These are phyloP conservation scores for Neurospora terricola DNA, from an alignment of 495 filamentous ascomycete genomes.

Conservation along the genomic window DNA sequence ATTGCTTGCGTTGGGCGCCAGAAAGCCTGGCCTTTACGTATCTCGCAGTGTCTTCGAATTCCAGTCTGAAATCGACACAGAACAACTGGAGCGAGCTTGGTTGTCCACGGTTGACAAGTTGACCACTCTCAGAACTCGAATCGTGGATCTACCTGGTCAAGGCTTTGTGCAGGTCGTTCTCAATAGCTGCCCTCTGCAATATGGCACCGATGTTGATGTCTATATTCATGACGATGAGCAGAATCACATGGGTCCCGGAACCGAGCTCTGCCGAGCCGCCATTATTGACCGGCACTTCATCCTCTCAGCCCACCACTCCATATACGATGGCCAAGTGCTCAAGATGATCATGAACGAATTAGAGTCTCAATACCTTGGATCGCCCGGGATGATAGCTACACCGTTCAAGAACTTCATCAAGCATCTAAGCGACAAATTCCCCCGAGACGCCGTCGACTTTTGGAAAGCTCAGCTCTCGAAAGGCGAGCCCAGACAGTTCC, in stretches of 20 bases:
- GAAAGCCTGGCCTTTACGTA: constrained; percentile 23
- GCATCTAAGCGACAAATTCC: constrained; percentile 18
- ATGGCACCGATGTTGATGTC: background rate
- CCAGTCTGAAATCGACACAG: background rate
- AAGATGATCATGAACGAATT: constrained; percentile 18
- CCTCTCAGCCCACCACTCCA: constrained; percentile 51
- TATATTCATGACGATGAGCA: background rate
- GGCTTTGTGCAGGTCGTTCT: background rate
- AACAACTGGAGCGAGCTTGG: constrained; percentile 33
- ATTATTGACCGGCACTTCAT: constrained; percentile 24
- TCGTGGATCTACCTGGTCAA: background rate
- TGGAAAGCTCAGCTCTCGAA: background rate
- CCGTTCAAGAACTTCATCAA: constrained; percentile 36
- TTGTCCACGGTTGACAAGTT: background rate
- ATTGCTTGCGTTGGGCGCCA: constrained; percentile 38
- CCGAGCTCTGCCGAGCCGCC: constrained; percentile 13
- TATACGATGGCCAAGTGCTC: constrained; percentile 57
- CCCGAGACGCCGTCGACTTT: background rate
- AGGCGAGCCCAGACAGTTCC: constrained; percentile 9
- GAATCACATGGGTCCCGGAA: background rate
- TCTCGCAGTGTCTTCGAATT: constrained; percentile 9
- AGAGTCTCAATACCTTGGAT: background rate
- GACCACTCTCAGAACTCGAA: background rate
- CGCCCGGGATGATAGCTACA: background rate
- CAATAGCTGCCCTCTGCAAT: background rate